Evolutionary conservation across 192 early-diverging fungal genomes (phyloP).

Genomic region (Irineochytrium annulatum): DNA sequence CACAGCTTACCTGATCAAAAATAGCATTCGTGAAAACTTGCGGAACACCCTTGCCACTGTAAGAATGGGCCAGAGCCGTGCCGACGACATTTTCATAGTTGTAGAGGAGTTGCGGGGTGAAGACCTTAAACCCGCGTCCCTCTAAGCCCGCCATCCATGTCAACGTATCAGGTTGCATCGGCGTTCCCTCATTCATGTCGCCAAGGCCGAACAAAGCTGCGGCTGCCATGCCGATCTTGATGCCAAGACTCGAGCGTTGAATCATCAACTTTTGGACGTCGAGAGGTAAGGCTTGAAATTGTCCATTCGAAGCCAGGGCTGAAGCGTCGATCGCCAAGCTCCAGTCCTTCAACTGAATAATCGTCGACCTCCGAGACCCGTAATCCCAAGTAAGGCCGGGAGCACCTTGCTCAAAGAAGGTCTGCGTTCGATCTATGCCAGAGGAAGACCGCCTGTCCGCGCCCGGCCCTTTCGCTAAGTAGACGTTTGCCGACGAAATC

Average conservation of each 20-base stretch:
- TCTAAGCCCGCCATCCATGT: conserved; percentile 39
- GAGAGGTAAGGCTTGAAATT: conserved; percentile 1
- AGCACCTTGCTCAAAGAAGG: conserved; percentile 16
- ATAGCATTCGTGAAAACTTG: conserved; percentile 26
- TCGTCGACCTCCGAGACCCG: conserved; percentile 6
- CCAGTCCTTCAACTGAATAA: conserved; percentile 15
- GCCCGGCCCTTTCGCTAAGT: conserved; percentile 10
- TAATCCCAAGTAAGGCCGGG: conserved; percentile 26
- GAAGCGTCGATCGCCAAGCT: conserved; percentile 15
- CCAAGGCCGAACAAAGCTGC: conserved; percentile 36
- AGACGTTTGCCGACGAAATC: conserved; percentile 16
- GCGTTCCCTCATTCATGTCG: conserved; percentile 34
- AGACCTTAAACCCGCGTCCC: conserved; percentile 35
- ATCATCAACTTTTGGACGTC: conserved; percentile 9
- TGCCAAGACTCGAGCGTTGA: conserved; percentile 18
- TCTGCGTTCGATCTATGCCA: conserved; percentile 12
- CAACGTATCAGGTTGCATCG: conserved; percentile 28
- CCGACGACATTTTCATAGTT: conserved; percentile 46
- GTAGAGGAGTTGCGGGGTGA: conserved; percentile 35
- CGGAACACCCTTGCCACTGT: conserved; percentile 21
- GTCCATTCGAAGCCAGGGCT: conserved; percentile 3
- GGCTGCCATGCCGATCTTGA: conserved; percentile 36
- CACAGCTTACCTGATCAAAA: conserved; percentile 17
- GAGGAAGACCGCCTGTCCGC: not conserved
- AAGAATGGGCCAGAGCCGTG: conserved; percentile 40